A percentile compares a stretch with the other conserved stretches of the same genome.
phyloP scores from a whole-genome alignment of 225 moss, liverwort and hornwort genomes.

The Polytrichum commune region DNA sequence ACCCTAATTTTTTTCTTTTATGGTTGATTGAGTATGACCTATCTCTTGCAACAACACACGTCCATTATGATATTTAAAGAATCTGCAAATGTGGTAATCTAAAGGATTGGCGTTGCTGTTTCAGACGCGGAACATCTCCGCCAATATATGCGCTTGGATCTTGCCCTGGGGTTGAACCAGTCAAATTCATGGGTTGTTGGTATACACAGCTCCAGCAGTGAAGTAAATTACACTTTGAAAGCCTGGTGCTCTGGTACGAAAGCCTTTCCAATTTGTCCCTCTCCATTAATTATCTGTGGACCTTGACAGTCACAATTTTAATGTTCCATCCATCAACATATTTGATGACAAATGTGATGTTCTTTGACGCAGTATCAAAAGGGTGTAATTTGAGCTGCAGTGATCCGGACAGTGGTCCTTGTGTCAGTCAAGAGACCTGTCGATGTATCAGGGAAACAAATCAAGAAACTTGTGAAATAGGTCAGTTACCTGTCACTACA shows the following conservation, averaged over 20 bases:
- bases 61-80: neutral
- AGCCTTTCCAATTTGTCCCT: too few relatives aligned
- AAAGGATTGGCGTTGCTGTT: neutral
- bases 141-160: conserved; percentile 30
- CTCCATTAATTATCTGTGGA: too few relatives aligned
- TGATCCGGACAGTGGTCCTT: conserved; percentile 51
- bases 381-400: conserved; percentile 53
- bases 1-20: too few relatives aligned
- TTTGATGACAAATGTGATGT: too few relatives aligned
- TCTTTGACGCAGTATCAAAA: conserved; percentile 18
- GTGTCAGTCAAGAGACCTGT: conserved; percentile 42
- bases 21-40: too few relatives aligned
- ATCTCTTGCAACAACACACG: neutral
- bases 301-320: too few relatives aligned
- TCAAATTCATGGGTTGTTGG: conserved; percentile 30
- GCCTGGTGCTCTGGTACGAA: conserved; percentile 50
- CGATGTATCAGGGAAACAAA: conserved; percentile 25
- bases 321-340: too few relatives aligned
- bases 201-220: conserved; percentile 41
- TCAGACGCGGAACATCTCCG: conserved; percentile 10
- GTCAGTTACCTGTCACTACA: conserved; percentile 16
- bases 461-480: conserved; percentile 24
- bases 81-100: too few relatives aligned
- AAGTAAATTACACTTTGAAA: conserved; percentile 36
- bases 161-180: conserved; percentile 23